These are phyloP conservation scores for Calonectria crousiana DNA, from an alignment of 2,329 filamentous ascomycete genomes.

Conservation along the genomic window DNA sequence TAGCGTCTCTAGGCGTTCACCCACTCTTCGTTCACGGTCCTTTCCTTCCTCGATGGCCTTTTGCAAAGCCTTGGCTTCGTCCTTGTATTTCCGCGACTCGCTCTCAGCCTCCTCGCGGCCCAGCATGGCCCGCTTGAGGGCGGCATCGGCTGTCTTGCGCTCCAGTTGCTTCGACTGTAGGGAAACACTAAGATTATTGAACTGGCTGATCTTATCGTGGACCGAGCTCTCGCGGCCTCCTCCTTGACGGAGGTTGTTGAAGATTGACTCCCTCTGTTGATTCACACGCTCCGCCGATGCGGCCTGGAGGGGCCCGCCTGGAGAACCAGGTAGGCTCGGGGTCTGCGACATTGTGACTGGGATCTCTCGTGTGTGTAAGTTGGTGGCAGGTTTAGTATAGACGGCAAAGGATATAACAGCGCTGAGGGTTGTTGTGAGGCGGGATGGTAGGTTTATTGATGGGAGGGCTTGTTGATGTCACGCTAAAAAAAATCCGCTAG, in stretches of 20 bases:
- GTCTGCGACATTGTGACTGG: conserved; percentile 39
- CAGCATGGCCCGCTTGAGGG: conserved; percentile 74
- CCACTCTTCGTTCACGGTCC: conserved; percentile 74
- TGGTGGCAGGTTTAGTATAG: conserved; percentile 7
- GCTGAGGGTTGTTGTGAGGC: conserved; percentile 30
- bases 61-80: conserved; percentile 68
- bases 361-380: not conserved
- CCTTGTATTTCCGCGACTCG: conserved; percentile 73
- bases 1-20: conserved; percentile 75
- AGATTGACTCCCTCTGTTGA: conserved; percentile 54
- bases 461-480: conserved; percentile 36
- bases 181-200: conserved; percentile 76
- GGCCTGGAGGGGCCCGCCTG: conserved; percentile 69
- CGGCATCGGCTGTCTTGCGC: conserved; percentile 74
- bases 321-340: conserved; percentile 65
- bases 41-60: conserved; percentile 73
- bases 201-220: conserved; percentile 77
- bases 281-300: conserved; percentile 75
- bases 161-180: conserved; percentile 71
- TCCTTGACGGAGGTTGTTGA: conserved; percentile 51
- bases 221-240: conserved; percentile 70
- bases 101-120: conserved; percentile 79
- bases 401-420: conserved; percentile 21
- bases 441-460: conserved; percentile 21
- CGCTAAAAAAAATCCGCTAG: conserved; percentile 27